A percentile compares a stretch with the other conserved stretches of the same genome.
These are phyloP conservation scores for Phaffia tasmanica DNA, from an alignment of 768 basidiomycete species.

Conservation along the genomic window DNA sequence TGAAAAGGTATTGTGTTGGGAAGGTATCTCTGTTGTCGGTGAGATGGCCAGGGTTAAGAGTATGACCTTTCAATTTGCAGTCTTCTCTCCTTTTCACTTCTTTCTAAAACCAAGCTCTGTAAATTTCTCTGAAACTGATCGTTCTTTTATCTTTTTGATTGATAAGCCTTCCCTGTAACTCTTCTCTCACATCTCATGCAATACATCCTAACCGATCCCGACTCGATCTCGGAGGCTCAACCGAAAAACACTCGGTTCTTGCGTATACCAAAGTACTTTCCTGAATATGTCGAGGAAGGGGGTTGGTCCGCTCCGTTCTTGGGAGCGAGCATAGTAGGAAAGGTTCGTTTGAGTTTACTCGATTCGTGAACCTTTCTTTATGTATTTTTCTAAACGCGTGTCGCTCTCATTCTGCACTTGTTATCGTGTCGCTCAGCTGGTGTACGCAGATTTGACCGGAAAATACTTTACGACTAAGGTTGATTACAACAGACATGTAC, in stretches of 20 bases:
- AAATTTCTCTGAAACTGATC: conserved; percentile 42
- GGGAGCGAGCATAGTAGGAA: conserved; percentile 72
- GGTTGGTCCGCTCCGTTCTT: conserved; percentile 71
- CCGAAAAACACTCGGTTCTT: conserved; percentile 54
- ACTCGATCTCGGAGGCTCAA: conserved; percentile 44
- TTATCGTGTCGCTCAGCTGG: conserved; percentile 2
- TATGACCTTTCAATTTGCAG: conserved; percentile 43
- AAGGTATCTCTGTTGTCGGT: conserved; percentile 50
- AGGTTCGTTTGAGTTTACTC: conserved; percentile 43
- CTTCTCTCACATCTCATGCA: conserved; percentile 20
- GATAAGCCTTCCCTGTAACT: conserved; percentile 15
- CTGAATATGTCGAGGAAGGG: conserved; percentile 75
- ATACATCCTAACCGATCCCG: conserved; percentile 26
- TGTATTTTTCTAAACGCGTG: not conserved
- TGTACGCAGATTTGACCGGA: conserved; percentile 16
- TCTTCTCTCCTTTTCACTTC: not conserved
- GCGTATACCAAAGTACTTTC: conserved; percentile 75
- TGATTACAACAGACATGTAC: conserved; percentile 21
- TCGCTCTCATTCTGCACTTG: not conserved
- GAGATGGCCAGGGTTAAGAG: conserved; percentile 61
- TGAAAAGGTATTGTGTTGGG: conserved; percentile 55
- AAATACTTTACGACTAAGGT: conserved; percentile 22
- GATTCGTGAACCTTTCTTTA: not conserved
- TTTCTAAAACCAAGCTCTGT: conserved; percentile 27
- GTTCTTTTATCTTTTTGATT: not conserved